Evolutionary conservation across 164 flowering plant genomes (phyloP).

Genomic region (Taxillus chinensis): DNA sequence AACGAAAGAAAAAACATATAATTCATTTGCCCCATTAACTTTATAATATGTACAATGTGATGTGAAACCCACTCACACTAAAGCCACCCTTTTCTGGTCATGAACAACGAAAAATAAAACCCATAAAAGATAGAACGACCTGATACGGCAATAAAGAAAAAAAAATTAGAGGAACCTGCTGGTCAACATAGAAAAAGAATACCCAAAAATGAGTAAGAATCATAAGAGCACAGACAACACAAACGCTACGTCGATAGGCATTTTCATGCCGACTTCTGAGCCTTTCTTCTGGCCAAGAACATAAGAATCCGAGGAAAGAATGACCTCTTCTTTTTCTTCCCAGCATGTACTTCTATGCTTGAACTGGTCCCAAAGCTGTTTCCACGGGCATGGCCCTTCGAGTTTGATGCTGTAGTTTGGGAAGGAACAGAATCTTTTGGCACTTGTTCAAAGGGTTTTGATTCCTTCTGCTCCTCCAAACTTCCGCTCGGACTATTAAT

Average conservation of each 20-base stretch:
- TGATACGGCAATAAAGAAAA: too few relatives aligned
- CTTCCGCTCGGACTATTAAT: conserved; percentile 32
- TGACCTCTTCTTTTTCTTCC: conserved; percentile 63
- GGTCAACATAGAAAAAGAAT: background rate
- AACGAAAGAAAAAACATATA: too few relatives aligned
- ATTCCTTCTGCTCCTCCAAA: conserved; percentile 33
- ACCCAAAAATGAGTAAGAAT: conserved; percentile 1
- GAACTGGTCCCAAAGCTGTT: conserved; percentile 14
- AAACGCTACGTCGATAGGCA: too few relatives aligned
- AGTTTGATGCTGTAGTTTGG: conserved; percentile 15
- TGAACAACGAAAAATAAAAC: too few relatives aligned
- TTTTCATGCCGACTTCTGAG: conserved; percentile 8
- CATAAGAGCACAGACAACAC: conserved; percentile 1
- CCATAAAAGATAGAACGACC: too few relatives aligned
- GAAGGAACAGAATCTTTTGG: conserved; percentile 16
- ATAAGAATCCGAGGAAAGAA: conserved; percentile 62
- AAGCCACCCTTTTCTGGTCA: too few relatives aligned
- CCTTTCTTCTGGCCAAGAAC: conserved; percentile 52
- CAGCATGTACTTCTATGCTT: conserved; percentile 22
- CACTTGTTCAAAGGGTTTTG: conserved; percentile 16
- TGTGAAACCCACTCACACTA: too few relatives aligned
- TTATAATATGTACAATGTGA: too few relatives aligned
- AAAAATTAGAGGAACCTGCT: too few relatives aligned
- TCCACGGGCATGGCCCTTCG: conserved; percentile 10
- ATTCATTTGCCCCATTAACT: too few relatives aligned